Evolutionary conservation across 352 stramenopile species (phyloP), one percentile per base, ranked within the genome.

Genomic region (Phytophthora nicotianae): DNA sequence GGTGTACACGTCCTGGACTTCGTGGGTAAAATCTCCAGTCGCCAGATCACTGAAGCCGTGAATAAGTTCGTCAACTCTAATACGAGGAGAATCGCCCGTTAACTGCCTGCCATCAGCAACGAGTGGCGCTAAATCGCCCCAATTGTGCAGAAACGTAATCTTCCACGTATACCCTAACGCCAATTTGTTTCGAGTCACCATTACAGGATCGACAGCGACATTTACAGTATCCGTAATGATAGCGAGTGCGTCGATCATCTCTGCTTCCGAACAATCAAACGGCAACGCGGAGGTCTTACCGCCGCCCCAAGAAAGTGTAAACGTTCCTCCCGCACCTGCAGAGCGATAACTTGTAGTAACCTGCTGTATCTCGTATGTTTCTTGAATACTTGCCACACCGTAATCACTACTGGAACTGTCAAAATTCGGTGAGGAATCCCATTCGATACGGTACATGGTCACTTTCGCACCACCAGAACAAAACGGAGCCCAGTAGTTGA

Each of bases 371-470:
- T 98, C 96, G 24, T 83, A 83, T 7, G 77, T 72, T 60, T 97
- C 91, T 61, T 95, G 76, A 16, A 98, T 88, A 32, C 83, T 96
- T 7, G 79, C 75, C 10, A 88, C 83, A 0, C 82, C 88, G 50
- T 98, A 98, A 50, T 91, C 77, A 8, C 62, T 62, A 48, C 88
- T 96, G 0, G 74, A 80, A 41, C 87, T 89, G 38, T 94, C 82
- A 58, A 98, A 98, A 5, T 64, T 79, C 7, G 77, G 62, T 0
- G 83, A 90, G 0, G 86, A 93, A 57, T 98, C 93, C 73, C 93
- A 97, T 72, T 98, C 92, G 19, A 98, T 77, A 41, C 86, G 78
- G 53, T 98, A 98, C 73, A 96, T 95, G 3, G 85, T 97, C 45
- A 99, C 84, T 8, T 71, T 59, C 0, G 89, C 79, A 3, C 95